Evolutionary conservation across 805 yeast species (phyloP).

Genomic region (Zygoascus biomembranicola): DNA sequence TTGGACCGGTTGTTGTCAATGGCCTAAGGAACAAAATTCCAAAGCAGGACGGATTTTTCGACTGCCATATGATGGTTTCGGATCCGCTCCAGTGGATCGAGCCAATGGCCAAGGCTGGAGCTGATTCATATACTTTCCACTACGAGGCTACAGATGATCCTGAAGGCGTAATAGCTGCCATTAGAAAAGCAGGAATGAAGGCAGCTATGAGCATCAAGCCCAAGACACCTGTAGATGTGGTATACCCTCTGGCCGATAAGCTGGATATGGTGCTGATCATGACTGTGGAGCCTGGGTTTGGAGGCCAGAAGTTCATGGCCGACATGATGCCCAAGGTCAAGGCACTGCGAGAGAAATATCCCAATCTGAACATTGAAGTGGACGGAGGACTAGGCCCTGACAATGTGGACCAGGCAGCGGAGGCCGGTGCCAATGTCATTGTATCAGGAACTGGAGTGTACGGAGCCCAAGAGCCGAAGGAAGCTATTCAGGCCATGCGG

Average conservation of each 20-base stretch:
- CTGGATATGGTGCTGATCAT: constrained; percentile 93
- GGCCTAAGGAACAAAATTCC: constrained; percentile 75
- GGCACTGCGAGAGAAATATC: constrained; percentile 61
- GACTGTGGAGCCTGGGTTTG: constrained; percentile 99
- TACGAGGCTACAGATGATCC: constrained; percentile 81
- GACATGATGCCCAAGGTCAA: constrained; percentile 96
- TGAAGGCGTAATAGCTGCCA: constrained; percentile 58
- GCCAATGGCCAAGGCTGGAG: constrained; percentile 88
- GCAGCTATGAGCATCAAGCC: constrained; percentile 96
- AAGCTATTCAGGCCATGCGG: constrained; percentile 46
- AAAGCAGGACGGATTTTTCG: constrained; percentile 59
- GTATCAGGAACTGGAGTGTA: constrained; percentile 97
- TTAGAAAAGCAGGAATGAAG: constrained; percentile 74
- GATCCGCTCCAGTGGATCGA: constrained; percentile 89
- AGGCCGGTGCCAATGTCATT: constrained; percentile 95
- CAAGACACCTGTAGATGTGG: constrained; percentile 76
- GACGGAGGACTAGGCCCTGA: constrained; percentile 93
- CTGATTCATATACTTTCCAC: constrained; percentile 94
- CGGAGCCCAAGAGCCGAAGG: constrained; percentile 70
- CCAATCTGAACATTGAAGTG: constrained; percentile 81
- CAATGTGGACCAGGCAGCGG: constrained; percentile 81
- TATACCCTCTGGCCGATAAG: constrained; percentile 63
- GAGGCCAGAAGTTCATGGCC: constrained; percentile 93
- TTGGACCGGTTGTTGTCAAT: constrained; percentile 85
- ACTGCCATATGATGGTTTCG: constrained; percentile 98